Evolutionary conservation across 2,329 filamentous ascomycete species (phyloP), one percentile per base, ranked within the genome.

Genomic region (Dothiorella sarmentorum): DNA sequence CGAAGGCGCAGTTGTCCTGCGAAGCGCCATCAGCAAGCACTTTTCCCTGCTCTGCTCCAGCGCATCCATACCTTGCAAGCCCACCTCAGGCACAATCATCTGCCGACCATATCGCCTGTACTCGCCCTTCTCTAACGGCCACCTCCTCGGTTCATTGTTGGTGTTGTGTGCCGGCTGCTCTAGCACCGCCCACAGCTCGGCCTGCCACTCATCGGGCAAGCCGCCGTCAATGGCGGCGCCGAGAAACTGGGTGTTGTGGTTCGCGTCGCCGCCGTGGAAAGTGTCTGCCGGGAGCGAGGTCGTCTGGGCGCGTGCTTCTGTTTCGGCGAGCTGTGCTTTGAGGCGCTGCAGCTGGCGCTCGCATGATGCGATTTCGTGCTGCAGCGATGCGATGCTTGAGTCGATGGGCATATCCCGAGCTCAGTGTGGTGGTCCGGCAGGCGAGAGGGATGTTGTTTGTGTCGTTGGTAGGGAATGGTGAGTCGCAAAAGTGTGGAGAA

Each of bases 51-150:
- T 1, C 10, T 31, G n/a, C n/a, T n/a, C n/a, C n/a, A n/a, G n/a
- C n/a, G n/a, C n/a, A n/a, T n/a, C n/a, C 29, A 26, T 49, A 89
- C 89, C 90, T 71, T 85, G 79, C 1, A 96, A 77, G 0, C 92
- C 91, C 61, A 97, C 80, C 59, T 88, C 84, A 0, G 91, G 88
- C 61, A 97, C 84, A 63, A 97, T 92, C 77, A 97, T 86, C 75
- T 97, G 93, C 37, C 93, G 82, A 7, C 90, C 91, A 76, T 97
- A 97, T 61, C 92, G 83, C 63, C 85, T 84, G 71, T 96, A 96
- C 66, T 97, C 91, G 4, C 88, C 83, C 15, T 79, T 75, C 3
- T 76, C 73, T 2, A 96, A 78, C 0, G 89, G 90, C 87, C 90
- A 93, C 45, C 53, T 55, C 10, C 17, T 56, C 60, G 11, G 59